Conservation (phyloP, 192 early-diverging fungal species). For the Chytriomyces hyalinus region DNA sequence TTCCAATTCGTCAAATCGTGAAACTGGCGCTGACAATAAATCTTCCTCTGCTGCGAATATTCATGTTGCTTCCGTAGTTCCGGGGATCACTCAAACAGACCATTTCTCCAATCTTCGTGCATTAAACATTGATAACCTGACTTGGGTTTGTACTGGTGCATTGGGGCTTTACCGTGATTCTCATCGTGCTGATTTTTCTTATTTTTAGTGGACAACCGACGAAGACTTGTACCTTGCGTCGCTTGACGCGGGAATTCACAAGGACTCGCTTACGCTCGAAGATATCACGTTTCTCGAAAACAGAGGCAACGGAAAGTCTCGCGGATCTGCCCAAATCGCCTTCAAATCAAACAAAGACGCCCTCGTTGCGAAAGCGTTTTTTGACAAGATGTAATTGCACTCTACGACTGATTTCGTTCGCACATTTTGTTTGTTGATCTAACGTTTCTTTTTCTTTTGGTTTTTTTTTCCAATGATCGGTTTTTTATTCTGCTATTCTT, state of each 20-base stretch:
- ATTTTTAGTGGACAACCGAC: slow-evolving; percentile 24
- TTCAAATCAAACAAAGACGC: slow-evolving; percentile 24
- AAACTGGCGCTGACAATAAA: neutral
- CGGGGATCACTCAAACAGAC: no score
- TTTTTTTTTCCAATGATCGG: neutral
- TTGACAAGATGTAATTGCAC: slow-evolving; percentile 10
- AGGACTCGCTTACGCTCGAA: slow-evolving; percentile 1
- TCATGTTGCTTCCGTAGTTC: neutral
- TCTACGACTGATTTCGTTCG: neutral
- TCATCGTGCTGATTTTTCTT: neutral
- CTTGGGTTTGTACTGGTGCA: slow-evolving; percentile 6
- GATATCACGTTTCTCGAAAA: slow-evolving; percentile 20
- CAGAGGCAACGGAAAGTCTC: slow-evolving; percentile 16
- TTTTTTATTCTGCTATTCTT: neutral
- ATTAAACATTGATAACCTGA: slow-evolving; percentile 15
- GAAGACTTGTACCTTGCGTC: slow-evolving; percentile 18
- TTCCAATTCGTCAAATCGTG: neutral
- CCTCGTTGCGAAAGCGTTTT: slow-evolving; percentile 10
- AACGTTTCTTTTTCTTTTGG: neutral
- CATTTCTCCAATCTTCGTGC: slow-evolving; percentile 18
- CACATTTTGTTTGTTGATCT: neutral
- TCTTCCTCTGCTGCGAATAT: neutral
- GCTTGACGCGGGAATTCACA: neutral
- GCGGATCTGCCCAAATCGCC: slow-evolving; percentile 11
- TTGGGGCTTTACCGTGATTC: no score